Evolutionary conservation across 2,329 filamentous ascomycete species (phyloP), one percentile per base, ranked within the genome.

Genomic region (Xylaria multiplex): DNA sequence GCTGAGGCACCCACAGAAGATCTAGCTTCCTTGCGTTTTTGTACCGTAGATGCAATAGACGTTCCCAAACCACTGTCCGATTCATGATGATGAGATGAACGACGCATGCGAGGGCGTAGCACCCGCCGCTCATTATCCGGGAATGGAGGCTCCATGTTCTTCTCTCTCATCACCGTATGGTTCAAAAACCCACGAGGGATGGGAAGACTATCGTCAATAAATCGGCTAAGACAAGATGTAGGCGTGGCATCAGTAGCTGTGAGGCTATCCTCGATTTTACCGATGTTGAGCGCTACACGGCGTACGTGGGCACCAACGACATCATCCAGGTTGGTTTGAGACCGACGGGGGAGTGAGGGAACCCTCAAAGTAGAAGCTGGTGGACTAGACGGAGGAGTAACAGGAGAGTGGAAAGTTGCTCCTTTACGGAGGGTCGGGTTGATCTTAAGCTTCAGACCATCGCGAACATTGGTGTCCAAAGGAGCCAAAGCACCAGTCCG

Each of bases 1-100:
- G 89, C 85, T 56, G 87, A 84, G 59, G 82, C 80, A 70, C 80
- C 78, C 19, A 79, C 76, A 69, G 81, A 81, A 46, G 70, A 43
- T 72, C 82, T 83, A 67, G 74, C 66, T 37, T 85, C 70, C 63
- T 77, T 83, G 70, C 81, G 77, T 76, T 87, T 85, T 70, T 87
- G 83, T 62, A 81, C 82, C 40, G 82, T 84, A 54, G 88, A 91
- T 67, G 84, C 86, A 74, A 97, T 85, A 48, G 93, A 97, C 49
- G 93, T 91, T 59, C 94, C 94, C 69, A 97, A 84, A 60, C 93
- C 94, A 77, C 93, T 97, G 81, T 97, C 94, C 16, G 93, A 96
- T 65, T 88, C 87, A 80, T 93, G 90, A 75, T 89, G 86, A 75
- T 89, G 85, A 49, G 83, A 84, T 66, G 82, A 81, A 75, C 88